Conservation (phyloP, 148 eudicot species). For the Tetragonia tetragonoides region DNA sequence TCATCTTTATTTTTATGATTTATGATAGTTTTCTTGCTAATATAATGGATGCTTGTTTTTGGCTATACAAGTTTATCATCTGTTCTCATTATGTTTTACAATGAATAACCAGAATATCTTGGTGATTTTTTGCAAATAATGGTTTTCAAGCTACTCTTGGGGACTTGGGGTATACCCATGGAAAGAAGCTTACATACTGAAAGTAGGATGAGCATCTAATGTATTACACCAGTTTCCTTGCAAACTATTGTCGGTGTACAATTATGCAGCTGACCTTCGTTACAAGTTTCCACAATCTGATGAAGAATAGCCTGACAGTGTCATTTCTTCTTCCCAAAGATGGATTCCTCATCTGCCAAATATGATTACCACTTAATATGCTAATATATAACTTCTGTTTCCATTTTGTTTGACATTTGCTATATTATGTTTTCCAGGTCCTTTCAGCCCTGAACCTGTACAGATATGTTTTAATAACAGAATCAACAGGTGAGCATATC, state of each 20-base stretch:
- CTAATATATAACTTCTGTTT: not conserved
- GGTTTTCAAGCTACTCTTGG: too few relatives aligned
- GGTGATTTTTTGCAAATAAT: not conserved
- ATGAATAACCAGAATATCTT: too few relatives aligned
- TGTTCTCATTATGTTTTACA: not conserved
- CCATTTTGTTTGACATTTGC: constrained; percentile 14
- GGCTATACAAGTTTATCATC: not conserved
- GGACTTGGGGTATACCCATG: too few relatives aligned
- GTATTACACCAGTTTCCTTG: not conserved
- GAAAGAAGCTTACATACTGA: too few relatives aligned
- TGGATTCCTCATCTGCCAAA: not conserved
- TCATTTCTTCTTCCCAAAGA: not conserved
- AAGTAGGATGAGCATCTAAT: not conserved
- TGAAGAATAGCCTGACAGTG: not conserved
- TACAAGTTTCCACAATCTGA: not conserved
- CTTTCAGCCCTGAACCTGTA: constrained; percentile 87
- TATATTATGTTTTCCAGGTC: constrained; percentile 50
- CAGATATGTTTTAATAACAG: constrained; percentile 70
- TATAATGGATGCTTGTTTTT: not conserved
- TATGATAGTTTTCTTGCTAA: not conserved
- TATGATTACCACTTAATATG: not conserved
- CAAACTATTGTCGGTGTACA: not conserved
- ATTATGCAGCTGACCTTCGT: not conserved
- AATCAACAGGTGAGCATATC: constrained; percentile 58
- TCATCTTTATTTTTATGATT: not conserved